Conservation (phyloP, 23 red algal species). For the Cyanidiococcus yangmingshanensis region DNA sequence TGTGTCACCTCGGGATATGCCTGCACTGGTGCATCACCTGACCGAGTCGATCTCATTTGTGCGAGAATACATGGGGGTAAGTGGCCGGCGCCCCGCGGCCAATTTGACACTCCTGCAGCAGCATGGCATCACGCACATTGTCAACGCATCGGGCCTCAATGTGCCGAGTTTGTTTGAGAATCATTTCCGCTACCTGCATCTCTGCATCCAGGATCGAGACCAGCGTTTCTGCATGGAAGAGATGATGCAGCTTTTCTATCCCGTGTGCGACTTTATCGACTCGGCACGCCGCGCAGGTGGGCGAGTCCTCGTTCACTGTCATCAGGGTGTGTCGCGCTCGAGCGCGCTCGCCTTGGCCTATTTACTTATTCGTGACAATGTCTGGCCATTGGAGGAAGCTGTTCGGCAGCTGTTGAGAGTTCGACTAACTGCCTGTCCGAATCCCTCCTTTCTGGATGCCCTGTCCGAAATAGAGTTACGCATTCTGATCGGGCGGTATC, state of each 20-base stretch:
- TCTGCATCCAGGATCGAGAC: conserved; percentile 17
- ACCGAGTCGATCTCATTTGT: conserved; percentile 1
- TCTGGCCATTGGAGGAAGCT: conserved; percentile 17
- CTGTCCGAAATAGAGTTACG: conserved; percentile 8
- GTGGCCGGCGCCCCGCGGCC: background rate
- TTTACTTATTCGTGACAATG: background rate
- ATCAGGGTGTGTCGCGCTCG: conserved; percentile 12
- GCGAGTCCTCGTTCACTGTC: conserved; percentile 6
- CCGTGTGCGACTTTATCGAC: conserved; percentile 11
- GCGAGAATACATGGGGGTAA: background rate
- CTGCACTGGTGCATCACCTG: background rate
- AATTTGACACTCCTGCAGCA: background rate
- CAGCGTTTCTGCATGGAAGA: background rate
- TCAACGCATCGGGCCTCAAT: background rate
- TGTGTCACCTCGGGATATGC: background rate
- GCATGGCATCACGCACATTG: conserved; percentile 16
- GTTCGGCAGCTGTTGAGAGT: conserved; percentile 2
- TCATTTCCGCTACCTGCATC: background rate
- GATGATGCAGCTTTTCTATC: conserved; percentile 12
- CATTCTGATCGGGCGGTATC: background rate
- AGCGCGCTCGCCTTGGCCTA: conserved; percentile 2
- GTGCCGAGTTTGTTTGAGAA: conserved; percentile 18
- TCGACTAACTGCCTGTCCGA: conserved; percentile 13
- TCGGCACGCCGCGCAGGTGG: background rate
- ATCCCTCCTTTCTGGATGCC: conserved; percentile 7